These are phyloP conservation scores for Lactuca sativa DNA, from an alignment of 129 eudicot species.

Conservation along the genomic window DNA sequence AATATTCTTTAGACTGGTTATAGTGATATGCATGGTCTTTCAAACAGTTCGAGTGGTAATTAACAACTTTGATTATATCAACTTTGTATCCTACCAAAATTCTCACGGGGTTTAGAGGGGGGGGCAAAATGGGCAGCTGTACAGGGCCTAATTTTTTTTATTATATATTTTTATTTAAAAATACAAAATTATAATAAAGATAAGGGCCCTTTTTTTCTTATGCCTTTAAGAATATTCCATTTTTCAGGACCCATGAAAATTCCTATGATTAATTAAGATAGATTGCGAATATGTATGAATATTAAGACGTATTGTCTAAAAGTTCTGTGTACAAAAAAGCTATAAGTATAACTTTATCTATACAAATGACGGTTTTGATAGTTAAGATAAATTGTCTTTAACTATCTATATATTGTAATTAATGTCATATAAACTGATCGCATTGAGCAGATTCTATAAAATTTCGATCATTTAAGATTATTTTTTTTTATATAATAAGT, in stretches of 20 bases:
- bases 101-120: no score
- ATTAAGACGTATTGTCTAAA: not conserved
- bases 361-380: not conserved
- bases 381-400: no score
- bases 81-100: not conserved
- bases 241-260: no score
- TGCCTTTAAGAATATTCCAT: no score
- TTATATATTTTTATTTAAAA: no score
- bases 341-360: no score
- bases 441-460: not conserved
- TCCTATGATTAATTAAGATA: no score
- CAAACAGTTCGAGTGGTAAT: not conserved
- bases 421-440: not conserved
- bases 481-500: not conserved
- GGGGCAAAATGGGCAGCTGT: no score
- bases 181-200: no score
- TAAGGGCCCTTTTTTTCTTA: no score
- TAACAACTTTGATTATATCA: not conserved
- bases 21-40: not conserved
- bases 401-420: not conserved
- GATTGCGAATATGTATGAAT: not conserved
- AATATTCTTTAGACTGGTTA: not conserved
- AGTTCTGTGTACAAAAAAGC: not conserved
- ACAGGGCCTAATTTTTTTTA: no score
- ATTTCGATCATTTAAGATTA: not conserved